Evolutionary conservation across 1,284 basidiomycete genomes (phyloP).

Genomic region (Apiotrichum laibachii): DNA sequence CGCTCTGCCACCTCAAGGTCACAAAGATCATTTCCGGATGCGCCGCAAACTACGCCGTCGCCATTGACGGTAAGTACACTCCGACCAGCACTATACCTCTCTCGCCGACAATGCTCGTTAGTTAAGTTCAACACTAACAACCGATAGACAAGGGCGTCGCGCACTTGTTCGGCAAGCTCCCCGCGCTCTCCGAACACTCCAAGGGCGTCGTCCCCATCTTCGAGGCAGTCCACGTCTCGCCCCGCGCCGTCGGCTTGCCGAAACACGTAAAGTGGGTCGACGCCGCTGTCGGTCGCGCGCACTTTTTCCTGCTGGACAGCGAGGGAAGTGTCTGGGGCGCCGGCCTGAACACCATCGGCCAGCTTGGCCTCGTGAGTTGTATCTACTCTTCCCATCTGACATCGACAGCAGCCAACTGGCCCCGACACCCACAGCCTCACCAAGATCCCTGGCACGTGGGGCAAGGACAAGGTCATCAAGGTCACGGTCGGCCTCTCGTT

Average conservation of each 20-base stretch:
- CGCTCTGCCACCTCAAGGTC: constrained; percentile 73
- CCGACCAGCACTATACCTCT: too few relatives aligned
- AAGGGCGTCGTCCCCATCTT: constrained; percentile 62
- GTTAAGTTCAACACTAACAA: constrained; percentile 6
- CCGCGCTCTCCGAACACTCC: constrained; percentile 56
- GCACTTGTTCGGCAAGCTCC: constrained; percentile 82
- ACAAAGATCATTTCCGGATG: constrained; percentile 70
- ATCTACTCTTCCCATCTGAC: not conserved
- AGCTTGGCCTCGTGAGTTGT: constrained; percentile 53
- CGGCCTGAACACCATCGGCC: constrained; percentile 78
- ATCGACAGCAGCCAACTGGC: constrained; percentile 15
- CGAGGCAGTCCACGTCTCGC: constrained; percentile 63
- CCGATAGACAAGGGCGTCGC: constrained; percentile 63
- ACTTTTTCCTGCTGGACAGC: constrained; percentile 77
- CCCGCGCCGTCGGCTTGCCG: constrained; percentile 62
- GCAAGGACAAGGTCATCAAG: constrained; percentile 38
- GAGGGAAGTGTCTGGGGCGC: constrained; percentile 78
- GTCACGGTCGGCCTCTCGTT: constrained; percentile 76
- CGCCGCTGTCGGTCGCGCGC: constrained; percentile 77
- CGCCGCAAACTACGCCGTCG: constrained; percentile 61
- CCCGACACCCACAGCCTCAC: constrained; percentile 29
- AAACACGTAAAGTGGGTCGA: constrained; percentile 66
- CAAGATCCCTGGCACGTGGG: constrained; percentile 42
- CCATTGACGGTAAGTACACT: constrained; percentile 57
- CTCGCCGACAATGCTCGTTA: too few relatives aligned